These are phyloP conservation scores for Symbiodinium natans DNA, from an alignment of 73 alveolate species.

Conservation along the genomic window DNA sequence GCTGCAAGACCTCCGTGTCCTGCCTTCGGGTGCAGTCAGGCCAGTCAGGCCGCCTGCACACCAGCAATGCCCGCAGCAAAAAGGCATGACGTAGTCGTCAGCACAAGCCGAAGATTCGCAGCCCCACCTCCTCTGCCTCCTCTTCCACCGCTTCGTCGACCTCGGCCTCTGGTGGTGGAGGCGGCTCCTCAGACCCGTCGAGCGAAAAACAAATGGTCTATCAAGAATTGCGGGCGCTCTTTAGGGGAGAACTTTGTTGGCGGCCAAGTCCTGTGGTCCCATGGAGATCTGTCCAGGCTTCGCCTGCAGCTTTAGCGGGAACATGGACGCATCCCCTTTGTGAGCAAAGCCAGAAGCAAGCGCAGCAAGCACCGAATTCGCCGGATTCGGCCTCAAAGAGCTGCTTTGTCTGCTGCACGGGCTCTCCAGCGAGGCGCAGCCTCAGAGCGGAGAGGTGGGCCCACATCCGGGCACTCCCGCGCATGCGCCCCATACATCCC, in stretches of 20 bases:
- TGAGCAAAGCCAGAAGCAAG: background rate
- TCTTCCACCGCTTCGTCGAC: conserved; percentile 35
- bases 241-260: too few relatives aligned
- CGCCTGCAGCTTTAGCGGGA: background rate
- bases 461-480: background rate
- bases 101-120: too few relatives aligned
- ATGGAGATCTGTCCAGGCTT: conserved; percentile 93
- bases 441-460: too few relatives aligned
- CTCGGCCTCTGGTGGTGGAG: conserved; percentile 16
- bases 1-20: background rate
- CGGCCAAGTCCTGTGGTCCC: conserved; percentile 94
- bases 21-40: too few relatives aligned
- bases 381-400: conserved; percentile 85
- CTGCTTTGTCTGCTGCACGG: conserved; percentile 58
- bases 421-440: conserved; percentile 75
- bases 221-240: background rate
- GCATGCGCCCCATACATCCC: background rate
- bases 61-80: too few relatives aligned
- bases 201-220: background rate
- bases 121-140: conserved; percentile 20
- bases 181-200: conserved; percentile 27
- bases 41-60: background rate
- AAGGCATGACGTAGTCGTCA: too few relatives aligned
- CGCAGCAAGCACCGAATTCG: too few relatives aligned
- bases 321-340: background rate